phyloP scores from a whole-genome alignment of 345 rosid species.

The Capsella bursapastoris region DNA sequence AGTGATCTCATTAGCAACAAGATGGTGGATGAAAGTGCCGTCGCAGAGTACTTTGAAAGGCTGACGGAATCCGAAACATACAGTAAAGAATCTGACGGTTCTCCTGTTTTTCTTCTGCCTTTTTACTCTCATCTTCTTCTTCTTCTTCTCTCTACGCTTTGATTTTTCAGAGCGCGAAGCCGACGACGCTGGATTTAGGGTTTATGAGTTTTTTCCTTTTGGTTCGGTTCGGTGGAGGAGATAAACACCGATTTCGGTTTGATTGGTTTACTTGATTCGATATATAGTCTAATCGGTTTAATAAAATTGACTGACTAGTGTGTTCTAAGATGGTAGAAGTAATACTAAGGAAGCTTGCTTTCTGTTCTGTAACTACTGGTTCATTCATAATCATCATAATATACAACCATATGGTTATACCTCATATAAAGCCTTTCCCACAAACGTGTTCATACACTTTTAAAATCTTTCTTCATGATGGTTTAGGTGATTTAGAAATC shows the following conservation, averaged over 20 bases:
- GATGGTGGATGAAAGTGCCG: conserved; percentile 83
- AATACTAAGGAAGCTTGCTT: too few species aligned
- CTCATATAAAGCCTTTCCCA: background rate
- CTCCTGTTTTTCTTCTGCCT: conserved; percentile 85
- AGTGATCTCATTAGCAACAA: conserved; percentile 52
- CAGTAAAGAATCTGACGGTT: conserved; percentile 72
- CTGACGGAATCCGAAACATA: conserved; percentile 75
- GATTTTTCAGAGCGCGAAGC: conserved; percentile 14
- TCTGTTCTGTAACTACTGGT: too few species aligned
- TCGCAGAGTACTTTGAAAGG: conserved; percentile 87
- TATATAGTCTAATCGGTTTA: background rate
- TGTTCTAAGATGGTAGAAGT: too few species aligned
- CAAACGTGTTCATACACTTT: background rate
- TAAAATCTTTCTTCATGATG: background rate
- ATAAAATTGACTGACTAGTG: background rate
- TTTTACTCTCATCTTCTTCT: conserved; percentile 66
- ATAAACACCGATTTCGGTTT: background rate
- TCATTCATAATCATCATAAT: too few species aligned
- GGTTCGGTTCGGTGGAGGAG: background rate
- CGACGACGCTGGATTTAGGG: conserved; percentile 22
- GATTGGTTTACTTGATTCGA: background rate
- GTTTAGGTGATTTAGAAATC: background rate
- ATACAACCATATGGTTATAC: too few species aligned
- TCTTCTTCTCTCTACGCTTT: conserved; percentile 39
- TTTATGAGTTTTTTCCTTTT: background rate